Evolutionary conservation across 2,329 filamentous ascomycete species (phyloP).

Genomic region (Aphanocladium album): DNA sequence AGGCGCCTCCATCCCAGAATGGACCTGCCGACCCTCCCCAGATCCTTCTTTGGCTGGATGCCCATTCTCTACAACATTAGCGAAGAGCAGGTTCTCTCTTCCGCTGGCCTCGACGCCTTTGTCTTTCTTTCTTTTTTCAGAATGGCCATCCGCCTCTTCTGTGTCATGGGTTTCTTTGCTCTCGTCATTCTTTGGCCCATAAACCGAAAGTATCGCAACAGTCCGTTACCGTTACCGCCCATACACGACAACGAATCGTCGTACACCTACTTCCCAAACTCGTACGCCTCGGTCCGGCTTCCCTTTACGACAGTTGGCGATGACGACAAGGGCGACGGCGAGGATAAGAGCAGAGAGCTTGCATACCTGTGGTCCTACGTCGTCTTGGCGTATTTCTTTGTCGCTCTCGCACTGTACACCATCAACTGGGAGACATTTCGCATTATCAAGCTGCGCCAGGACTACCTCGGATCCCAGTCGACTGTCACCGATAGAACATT

Average conservation of each 20-base stretch:
- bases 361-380: constrained; percentile 86
- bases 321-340: constrained; percentile 13
- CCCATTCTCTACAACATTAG: constrained; percentile 76
- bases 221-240: too few relatives aligned
- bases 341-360: constrained; percentile 29
- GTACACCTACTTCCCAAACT: constrained; percentile 7
- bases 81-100: constrained; percentile 83
- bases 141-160: constrained; percentile 82
- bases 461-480: constrained; percentile 87
- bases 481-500: constrained; percentile 97
- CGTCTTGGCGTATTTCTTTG: constrained; percentile 92
- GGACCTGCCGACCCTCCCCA: constrained; percentile 71
- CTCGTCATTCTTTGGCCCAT: constrained; percentile 78
- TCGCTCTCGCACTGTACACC: constrained; percentile 72
- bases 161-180: constrained; percentile 75
- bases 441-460: constrained; percentile 80
- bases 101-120: constrained; percentile 90
- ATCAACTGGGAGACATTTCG: constrained; percentile 78
- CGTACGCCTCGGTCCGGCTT: constrained; percentile 14
- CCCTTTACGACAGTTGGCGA: constrained; percentile 9
- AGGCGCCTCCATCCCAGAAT: constrained; percentile 57
- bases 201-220: constrained; percentile 57
- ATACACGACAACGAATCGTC: too few relatives aligned
- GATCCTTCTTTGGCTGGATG: constrained; percentile 91
- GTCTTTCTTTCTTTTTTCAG: constrained; percentile 96